These are phyloP conservation scores for Colletotrichum sp. DNA, from an alignment of 2,329 filamentous ascomycete genomes.

Conservation along the genomic window DNA sequence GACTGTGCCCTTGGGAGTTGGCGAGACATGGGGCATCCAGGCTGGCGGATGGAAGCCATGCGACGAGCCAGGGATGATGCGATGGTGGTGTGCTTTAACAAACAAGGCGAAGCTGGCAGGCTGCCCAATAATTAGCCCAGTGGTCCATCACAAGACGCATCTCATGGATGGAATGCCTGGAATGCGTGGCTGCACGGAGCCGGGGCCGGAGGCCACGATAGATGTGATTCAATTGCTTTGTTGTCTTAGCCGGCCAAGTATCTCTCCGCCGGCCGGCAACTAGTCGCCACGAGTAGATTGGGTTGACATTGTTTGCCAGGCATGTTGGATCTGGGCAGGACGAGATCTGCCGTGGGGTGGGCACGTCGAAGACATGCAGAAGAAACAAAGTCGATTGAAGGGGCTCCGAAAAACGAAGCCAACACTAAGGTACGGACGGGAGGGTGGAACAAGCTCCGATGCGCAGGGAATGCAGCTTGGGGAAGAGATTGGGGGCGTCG, in stretches of 20 bases:
- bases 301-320: not conserved
- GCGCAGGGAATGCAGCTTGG: not conserved
- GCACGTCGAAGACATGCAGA: conserved; percentile 3
- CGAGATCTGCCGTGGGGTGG: not conserved
- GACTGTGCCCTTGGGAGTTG: not conserved
- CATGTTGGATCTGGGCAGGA: conserved; percentile 7
- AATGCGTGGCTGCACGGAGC: not conserved
- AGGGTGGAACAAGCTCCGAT: not conserved
- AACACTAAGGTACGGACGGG: not conserved
- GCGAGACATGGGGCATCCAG: not conserved
- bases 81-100: not conserved
- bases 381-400: conserved; percentile 8
- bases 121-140: not conserved
- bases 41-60: not conserved
- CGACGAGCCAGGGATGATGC: conserved; percentile 1
- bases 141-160: not conserved
- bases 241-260: not conserved
- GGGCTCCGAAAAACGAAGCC: not conserved
- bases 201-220: not conserved
- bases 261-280: not conserved
- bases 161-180: not conserved
- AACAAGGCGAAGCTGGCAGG: not conserved
- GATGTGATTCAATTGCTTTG: not conserved
- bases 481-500: conserved; percentile 8
- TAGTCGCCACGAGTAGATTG: conserved; percentile 12